Base-by-base conservation (phyloP, 2,329 filamentous ascomycete species). In the Epichloe elymi region DNA sequence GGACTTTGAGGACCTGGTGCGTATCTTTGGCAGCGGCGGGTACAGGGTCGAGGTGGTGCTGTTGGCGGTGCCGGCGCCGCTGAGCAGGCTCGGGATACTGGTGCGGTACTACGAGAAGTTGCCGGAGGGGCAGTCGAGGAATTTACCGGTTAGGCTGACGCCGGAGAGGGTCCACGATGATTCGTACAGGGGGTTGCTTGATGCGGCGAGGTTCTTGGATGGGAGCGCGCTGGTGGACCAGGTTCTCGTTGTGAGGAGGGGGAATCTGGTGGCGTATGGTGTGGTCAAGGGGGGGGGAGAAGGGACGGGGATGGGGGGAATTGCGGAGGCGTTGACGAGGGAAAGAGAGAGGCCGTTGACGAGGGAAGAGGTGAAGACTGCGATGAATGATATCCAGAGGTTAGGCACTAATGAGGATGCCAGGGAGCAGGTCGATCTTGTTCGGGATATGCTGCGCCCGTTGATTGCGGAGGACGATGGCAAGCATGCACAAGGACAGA, bases 151-250 rank as follows among this genome's bases (percentile, higher is more conserved):
- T 5, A 61, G 72, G 10, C 55, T 74, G 39, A 74, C 72, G 39
- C 72, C 72, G 4, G 58, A 58, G 15, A 60, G 54, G 52, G 67
- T 74, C n/a, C 72, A 75, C 48, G 68, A 74, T 48, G 71, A 71
- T 51, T 71, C 70, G 26, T 74, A 69, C 42, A 56, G 41, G 3
- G 71, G 71, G 71, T 2, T 74, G 15, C 50, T 63, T 14, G 56
- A 60, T 6, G 67, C 66, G 3, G 70, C 70, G 2, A 53, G 49
- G 26, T 70, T 67, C 51, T 56, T 72, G 17, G 70, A 73, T 46
- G 55, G 49, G 26, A 55, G 54, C 11, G 56, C 48, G 11, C 58
- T 52, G 3, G 59, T 62, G 3, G 64, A 71, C 26, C 60, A 65
- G 53, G 65, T 72, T 2, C 54, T 72, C 1, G 63, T 73, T 3